Conservation (phyloP, 2,329 filamentous ascomycete genomes). For the Alternaria solani region DNA sequence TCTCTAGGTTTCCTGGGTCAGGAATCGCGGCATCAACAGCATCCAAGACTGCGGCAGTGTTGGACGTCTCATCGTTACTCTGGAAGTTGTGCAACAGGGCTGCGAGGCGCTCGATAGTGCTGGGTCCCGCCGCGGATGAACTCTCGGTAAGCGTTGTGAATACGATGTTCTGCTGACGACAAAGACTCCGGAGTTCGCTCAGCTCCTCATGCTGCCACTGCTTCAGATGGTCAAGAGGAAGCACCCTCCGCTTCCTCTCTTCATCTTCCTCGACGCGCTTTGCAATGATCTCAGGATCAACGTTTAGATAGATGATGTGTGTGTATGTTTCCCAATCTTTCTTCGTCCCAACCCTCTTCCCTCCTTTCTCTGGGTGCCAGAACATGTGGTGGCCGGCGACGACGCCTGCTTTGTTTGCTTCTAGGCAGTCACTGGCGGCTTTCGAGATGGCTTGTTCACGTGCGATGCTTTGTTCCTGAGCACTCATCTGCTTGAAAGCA, state of each 20-base stretch:
- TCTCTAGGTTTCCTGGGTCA: constrained; percentile 37
- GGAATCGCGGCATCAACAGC: not conserved
- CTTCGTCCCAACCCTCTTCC: constrained; percentile 51
- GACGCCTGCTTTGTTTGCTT: constrained; percentile 52
- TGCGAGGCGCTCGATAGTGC: constrained; percentile 14
- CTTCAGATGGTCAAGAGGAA: not conserved
- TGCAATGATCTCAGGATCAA: constrained; percentile 47
- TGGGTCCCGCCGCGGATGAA: not conserved
- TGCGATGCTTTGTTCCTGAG: not conserved
- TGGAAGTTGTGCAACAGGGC: constrained; percentile 51
- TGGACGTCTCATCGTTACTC: constrained; percentile 51
- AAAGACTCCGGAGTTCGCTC: not conserved
- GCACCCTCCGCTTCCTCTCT: constrained; percentile 23
- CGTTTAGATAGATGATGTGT: constrained; percentile 66
- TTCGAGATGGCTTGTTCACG: constrained; percentile 53
- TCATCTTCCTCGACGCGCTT: constrained; percentile 52
- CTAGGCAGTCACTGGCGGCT: constrained; percentile 52
- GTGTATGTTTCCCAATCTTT: constrained; percentile 59
- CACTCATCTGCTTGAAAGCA: constrained; percentile 53
- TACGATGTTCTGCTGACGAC: constrained; percentile 53
- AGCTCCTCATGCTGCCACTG: constrained; percentile 9
- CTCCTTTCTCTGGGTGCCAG: constrained; percentile 54
- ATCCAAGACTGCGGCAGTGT: constrained; percentile 27
- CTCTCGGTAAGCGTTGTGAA: constrained; percentile 46
- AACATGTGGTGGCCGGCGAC: constrained; percentile 67